Evolutionary conservation across 495 filamentous ascomycete genomes (phyloP), one percentile per base, ranked within the genome.

Genomic region (Polyplosphaeria fusca): DNA sequence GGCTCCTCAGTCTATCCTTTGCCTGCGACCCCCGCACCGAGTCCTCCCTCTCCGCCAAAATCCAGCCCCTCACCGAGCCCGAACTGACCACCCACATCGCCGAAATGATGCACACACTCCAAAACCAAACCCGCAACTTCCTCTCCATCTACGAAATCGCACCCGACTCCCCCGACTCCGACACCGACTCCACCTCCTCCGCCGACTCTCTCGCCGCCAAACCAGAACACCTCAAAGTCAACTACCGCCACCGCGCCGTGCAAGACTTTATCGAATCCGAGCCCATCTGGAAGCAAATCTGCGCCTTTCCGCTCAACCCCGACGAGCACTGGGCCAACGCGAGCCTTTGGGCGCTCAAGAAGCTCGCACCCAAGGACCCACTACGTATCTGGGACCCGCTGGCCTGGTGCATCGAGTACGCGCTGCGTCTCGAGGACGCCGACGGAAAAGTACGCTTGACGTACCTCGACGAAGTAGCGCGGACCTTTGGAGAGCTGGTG

Each of bases 281-380:
- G 1, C n/a, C 14, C 1, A 22, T 58, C 5, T 16, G 23, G 24
- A 23, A 30, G 20, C 47, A 40, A n/a, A 41, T 58, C 20, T 14
- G 24, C 1, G n/a, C 37, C 7, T 26, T 30, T 0, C 49, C 46
- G 0, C n/a, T 19, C n/a, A 38, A 44, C 14, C 9, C 39, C 13
- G 38, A 58, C 16, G 54, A 49, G 35, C 19, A 51, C 24, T 58
- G 54, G 54, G 54, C 54, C n/a, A 58, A 58, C 16, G 54, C 45
- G 9, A 41, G 37, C 16, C 46, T 58, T 3, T 58, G 54, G 54
- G 24, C 45, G 0, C 46, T 58, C n/a, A 58, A 58, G 23, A 58
- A 45, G 12, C 45, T 58, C 2, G 9, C 9, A 11, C 5, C 39
- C 5, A 42, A 42, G 18, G 11, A 13, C 9, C 39, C 39, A 13